These are phyloP conservation scores for Emmonsiellopsis sp. DNA, from an alignment of 2,329 filamentous ascomycete genomes.

Conservation along the genomic window DNA sequence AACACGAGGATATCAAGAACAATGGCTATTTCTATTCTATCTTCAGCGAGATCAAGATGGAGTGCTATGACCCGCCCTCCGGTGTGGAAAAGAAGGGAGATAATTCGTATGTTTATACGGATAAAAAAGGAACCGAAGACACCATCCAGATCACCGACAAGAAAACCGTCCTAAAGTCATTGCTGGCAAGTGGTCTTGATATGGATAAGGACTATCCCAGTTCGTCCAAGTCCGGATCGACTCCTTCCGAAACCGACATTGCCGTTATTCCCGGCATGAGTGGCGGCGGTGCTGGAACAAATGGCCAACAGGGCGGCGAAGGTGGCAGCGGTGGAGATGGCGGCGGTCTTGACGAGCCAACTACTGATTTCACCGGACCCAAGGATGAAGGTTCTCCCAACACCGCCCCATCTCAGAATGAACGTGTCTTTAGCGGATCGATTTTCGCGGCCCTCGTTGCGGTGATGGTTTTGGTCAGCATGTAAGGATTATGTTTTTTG, in stretches of 20 bases:
- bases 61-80: conserved; percentile 78
- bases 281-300: conserved; percentile 25
- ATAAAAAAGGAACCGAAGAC: conserved; percentile 58
- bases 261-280: conserved; percentile 24
- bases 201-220: conserved; percentile 45
- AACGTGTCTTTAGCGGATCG: conserved; percentile 35
- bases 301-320: conserved; percentile 14
- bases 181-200: conserved; percentile 72
- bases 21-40: conserved; percentile 84
- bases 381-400: conserved; percentile 12
- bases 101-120: conserved; percentile 67
- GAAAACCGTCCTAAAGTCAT: conserved; percentile 65
- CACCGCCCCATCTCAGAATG: conserved; percentile 26
- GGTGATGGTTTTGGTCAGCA: conserved; percentile 35
- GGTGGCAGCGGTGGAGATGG: conserved; percentile 13
- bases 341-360: conserved; percentile 11
- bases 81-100: conserved; percentile 52
- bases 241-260: conserved; percentile 20
- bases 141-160: conserved; percentile 69
- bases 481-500: conserved; percentile 24
- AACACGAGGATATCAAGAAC: conserved; percentile 66
- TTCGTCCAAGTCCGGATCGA: conserved; percentile 17
- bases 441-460: conserved; percentile 41
- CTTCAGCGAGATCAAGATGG: conserved; percentile 66
- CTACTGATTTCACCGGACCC: conserved; percentile 25